Base-by-base conservation (phyloP, 1,284 basidiomycete species). In the Cutaneotrichosporon mucoides region DNA sequence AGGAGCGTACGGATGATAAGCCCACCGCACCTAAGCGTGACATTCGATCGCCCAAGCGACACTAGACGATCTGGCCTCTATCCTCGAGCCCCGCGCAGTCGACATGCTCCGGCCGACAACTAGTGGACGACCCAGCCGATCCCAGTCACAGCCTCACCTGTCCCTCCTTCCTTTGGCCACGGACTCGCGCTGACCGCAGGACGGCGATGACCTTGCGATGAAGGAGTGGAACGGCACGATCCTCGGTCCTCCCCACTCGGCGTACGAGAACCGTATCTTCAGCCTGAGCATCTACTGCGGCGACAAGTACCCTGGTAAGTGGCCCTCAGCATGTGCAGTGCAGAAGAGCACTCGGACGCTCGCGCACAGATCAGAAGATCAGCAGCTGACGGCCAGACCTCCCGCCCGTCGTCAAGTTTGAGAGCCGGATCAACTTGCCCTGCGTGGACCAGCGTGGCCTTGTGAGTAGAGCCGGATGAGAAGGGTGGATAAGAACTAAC, bases 221-320 rank as follows among this genome's bases (percentile, higher is more conserved):
- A 90, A 87, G 79, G 85, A 93, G 75, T 99, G 95, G 95, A 98
- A 96, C 75, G 95, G 94, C 44, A 99, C 96, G 10, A 95, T 99
- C 81, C 92, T 99, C 65, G 96, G 95, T 8, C 95, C 96, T 38
- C 93, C 93, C 59, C 94, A 98, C 81, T 94, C 91, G 37, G 92
- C 95, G 10, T 93, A 95, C 79, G 93, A 99, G 84, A 99, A 99
- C 80, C 86, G 95, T 55, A 99, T 99, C 80, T 99, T 98, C 84
- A 90, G 87, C 61, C 85, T 99, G 70, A 90, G 88, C 82, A 94
- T 99, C 75, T 82, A 83, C 71, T 98, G 95, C 74, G 90, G 87
- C 41, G 81, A 86, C 6, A 67, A 76, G 5, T 99, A 99, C 77
- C 95, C 96, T 6, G 90, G 94, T 68, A 64, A 65, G 15, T 88